A percentile compares a stretch with the other conserved stretches of the same genome.
Evolutionary conservation across 139 green algal species (phyloP).

Genomic region (Chlamydomonas incerta): DNA sequence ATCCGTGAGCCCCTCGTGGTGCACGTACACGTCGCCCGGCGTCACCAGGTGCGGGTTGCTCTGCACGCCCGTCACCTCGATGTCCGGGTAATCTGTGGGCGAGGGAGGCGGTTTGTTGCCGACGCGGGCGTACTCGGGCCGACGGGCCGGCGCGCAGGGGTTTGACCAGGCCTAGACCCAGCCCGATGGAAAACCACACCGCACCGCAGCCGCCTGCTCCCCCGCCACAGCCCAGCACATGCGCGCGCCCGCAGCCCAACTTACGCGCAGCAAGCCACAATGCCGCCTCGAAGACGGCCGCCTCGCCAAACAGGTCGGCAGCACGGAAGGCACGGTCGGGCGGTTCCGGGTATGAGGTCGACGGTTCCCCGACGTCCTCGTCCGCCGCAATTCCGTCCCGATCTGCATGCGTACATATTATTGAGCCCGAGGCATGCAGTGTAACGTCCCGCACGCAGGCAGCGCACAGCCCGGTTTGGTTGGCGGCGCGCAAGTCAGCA

Average conservation of each 20-base stretch:
- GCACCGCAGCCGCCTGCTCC: no score
- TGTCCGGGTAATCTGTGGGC: slow-evolving; percentile 40
- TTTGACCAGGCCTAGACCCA: no score
- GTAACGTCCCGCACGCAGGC: no score
- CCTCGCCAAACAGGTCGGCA: slow-evolving; percentile 65
- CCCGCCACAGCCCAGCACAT: background rate
- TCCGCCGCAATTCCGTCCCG: slow-evolving; percentile 31
- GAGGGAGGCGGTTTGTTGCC: no score
- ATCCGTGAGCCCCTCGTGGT: slow-evolving; percentile 9
- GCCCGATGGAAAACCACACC: no score
- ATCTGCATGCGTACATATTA: slow-evolving; percentile 5
- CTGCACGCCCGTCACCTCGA: slow-evolving; percentile 46
- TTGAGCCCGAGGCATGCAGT: background rate
- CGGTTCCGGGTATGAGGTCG: slow-evolving; percentile 53
- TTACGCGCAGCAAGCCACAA: slow-evolving; percentile 46
- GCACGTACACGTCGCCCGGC: background rate
- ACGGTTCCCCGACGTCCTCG: slow-evolving; percentile 43
- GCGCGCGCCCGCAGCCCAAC: background rate
- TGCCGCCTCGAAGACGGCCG: slow-evolving; percentile 60
- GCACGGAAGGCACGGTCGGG: slow-evolving; percentile 54
- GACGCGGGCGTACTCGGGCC: no score
- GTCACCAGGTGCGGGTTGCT: slow-evolving; percentile 38
- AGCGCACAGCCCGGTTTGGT: no score
- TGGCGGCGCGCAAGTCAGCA: no score
- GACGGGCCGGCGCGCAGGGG: no score